Base-by-base conservation (phyloP, 345 rosid species). In the Brassica nigra region DNA sequence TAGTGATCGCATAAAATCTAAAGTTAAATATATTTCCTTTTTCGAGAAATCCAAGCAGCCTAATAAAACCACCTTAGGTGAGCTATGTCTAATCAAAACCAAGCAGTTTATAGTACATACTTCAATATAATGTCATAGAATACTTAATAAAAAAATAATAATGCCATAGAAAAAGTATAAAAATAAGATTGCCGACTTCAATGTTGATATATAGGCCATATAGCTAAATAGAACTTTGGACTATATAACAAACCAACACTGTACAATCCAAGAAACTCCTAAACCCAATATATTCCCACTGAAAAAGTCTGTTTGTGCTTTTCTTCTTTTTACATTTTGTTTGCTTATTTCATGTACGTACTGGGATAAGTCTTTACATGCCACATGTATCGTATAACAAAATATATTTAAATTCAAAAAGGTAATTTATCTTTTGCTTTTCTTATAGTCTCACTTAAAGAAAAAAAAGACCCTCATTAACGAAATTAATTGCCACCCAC, bases 201-300 rank as follows among this genome's bases (percentile, higher is more conserved):
- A 54, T 54, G 9, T 54, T 4, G 30, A 39, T 42, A n/a, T 7
- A n/a, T 7, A 47, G 0, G 9, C 15, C 39, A 73, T 44, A 62
- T 29, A 29, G 4, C 8, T 27, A 55, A 39, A 73, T 5, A 52
- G 33, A 74, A 16, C 62, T 74, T 49, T 44, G 11, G 39, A 42
- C n/a, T 74, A 6, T 42, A 62, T 62, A 31, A 9, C 63, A 70
- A 54, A 70, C 62, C 49, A 49, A 69, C 42, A 18, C 36, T 66
- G 70, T 66, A 20, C 3, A 63, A 70, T 47, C 66, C 76, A 63
- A 11, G 2, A 37, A 28, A 70, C 55, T 63, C 44, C 81, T 55
- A 30, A 29, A 64, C n/a, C 67, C 81, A 78, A 78, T 39, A 55
- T 78, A 78, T 78, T 71, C 81, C 62, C 59, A 28, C 10, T 52